phyloP scores from a whole-genome alignment of 2,329 filamentous ascomycete genomes.

The Fusarium sp. region DNA sequence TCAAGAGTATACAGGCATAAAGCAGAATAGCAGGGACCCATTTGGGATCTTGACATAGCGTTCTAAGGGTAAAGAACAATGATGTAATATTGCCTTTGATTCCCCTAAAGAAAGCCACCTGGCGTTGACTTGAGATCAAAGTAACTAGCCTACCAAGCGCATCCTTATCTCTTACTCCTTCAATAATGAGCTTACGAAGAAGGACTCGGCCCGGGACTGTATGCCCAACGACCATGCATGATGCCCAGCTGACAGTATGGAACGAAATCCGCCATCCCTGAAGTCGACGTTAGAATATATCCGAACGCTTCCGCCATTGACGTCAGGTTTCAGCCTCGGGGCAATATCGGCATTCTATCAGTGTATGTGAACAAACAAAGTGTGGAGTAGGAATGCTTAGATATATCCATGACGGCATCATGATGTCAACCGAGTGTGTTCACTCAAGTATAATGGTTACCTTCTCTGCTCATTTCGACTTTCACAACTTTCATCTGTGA shows the following conservation, averaged over 20 bases:
- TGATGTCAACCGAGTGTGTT: constrained; percentile 23
- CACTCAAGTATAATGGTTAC: constrained; percentile 6
- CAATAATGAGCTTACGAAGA: neutral
- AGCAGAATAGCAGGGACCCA: neutral
- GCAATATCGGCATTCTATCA: neutral
- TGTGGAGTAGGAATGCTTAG: neutral
- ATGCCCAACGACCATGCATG: neutral
- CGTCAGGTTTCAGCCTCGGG: neutral
- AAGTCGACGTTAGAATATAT: neutral
- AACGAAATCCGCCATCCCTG: neutral
- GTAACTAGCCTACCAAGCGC: neutral
- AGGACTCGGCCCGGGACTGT: too few relatives aligned
- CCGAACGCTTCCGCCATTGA: neutral
- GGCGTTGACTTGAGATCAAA: neutral
- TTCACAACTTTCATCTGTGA: neutral
- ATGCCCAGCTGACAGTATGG: neutral
- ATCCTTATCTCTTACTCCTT: neutral
- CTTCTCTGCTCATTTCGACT: constrained; percentile 15
- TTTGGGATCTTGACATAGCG: neutral
- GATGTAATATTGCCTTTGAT: neutral
- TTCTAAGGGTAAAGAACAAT: neutral
- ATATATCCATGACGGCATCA: constrained; percentile 29
- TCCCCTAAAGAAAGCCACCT: neutral
- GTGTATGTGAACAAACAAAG: neutral
- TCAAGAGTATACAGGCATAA: too few relatives aligned